Evolutionary conservation across 352 stramenopile species (phyloP).

Genomic region (Phytophthora tubulina): DNA sequence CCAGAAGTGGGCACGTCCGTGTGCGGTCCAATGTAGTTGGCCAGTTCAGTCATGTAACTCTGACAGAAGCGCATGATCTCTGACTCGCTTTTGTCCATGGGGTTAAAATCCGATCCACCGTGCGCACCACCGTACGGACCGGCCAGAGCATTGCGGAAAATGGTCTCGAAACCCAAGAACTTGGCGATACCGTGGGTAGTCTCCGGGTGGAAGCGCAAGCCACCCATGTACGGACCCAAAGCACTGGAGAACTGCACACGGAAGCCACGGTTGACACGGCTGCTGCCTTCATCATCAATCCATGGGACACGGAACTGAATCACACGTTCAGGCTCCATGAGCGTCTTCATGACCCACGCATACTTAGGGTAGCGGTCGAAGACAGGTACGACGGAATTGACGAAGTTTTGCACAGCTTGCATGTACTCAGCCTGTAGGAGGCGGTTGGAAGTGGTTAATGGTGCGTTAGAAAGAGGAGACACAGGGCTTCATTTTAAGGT

Average conservation of each 20-base stretch:
- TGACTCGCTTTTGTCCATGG: slow-evolving; percentile 96
- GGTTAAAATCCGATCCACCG: slow-evolving; percentile 97
- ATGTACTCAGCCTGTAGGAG: slow-evolving; percentile 55
- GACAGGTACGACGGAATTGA: slow-evolving; percentile 86
- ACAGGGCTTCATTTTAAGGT: slow-evolving; percentile 16
- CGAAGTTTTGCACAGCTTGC: slow-evolving; percentile 80
- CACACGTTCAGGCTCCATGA: slow-evolving; percentile 97
- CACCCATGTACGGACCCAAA: slow-evolving; percentile 95
- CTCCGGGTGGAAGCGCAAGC: slow-evolving; percentile 95
- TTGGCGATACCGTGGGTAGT: slow-evolving; percentile 92
- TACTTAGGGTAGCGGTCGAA: slow-evolving; percentile 92
- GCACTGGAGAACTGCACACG: slow-evolving; percentile 97
- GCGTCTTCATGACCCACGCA: slow-evolving; percentile 91
- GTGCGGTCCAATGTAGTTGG: slow-evolving; percentile 98
- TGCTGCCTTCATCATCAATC: slow-evolving; percentile 97
- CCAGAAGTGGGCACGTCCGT: slow-evolving; percentile 96
- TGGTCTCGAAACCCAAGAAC: slow-evolving; percentile 94
- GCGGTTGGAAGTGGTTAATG: slow-evolving; percentile 2
- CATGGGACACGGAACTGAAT: slow-evolving; percentile 97
- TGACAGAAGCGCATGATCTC: slow-evolving; percentile 99
- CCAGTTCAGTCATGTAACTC: slow-evolving; percentile 98
- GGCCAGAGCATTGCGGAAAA: slow-evolving; percentile 96
- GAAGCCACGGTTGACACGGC: slow-evolving; percentile 97
- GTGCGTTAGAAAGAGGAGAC: slow-evolving; percentile 28
- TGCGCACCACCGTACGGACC: slow-evolving; percentile 83